Evolutionary conservation across 1,284 basidiomycete species (phyloP).

Genomic region (Mycosarcoma maydis): DNA sequence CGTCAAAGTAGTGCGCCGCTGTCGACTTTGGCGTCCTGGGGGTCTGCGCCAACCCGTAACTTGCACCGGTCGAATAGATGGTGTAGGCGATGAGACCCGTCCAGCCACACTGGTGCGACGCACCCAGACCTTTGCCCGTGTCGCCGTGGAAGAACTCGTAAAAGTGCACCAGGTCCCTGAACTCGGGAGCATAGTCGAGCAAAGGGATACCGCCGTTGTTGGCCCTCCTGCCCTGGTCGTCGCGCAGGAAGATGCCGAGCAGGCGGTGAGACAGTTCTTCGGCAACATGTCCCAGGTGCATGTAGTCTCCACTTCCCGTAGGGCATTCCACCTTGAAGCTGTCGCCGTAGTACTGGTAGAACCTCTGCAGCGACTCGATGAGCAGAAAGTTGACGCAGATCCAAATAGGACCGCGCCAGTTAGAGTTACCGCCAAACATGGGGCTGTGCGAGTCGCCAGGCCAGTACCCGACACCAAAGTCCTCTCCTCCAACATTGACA

Average conservation of each 20-base stretch:
- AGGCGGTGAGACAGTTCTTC: constrained; percentile 97
- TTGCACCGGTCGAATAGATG: constrained; percentile 74
- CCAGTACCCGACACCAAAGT: constrained; percentile 95
- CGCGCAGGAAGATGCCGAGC: constrained; percentile 94
- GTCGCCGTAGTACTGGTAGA: constrained; percentile 73
- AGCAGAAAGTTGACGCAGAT: constrained; percentile 93
- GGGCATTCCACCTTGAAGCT: constrained; percentile 82
- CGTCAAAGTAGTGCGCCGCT: constrained; percentile 85
- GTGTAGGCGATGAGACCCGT: constrained; percentile 67
- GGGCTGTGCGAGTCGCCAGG: constrained; percentile 94
- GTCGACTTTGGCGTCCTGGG: constrained; percentile 82
- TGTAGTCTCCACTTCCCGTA: constrained; percentile 88
- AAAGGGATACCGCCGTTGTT: constrained; percentile 89
- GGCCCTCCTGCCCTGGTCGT: constrained; percentile 83
- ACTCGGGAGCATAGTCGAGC: constrained; percentile 91
- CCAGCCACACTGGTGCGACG: constrained; percentile 98
- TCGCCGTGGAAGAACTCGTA: constrained; percentile 98
- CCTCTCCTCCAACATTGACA: constrained; percentile 89
- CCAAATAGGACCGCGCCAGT: constrained; percentile 90
- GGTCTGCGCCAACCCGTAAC: constrained; percentile 60
- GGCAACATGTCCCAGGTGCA: constrained; percentile 90
- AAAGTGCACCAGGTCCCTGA: constrained; percentile 95
- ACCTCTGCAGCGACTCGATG: constrained; percentile 87
- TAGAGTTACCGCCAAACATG: constrained; percentile 96
- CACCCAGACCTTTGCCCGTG: constrained; percentile 83